These are phyloP conservation scores for Fusarium udum DNA, from an alignment of 2,329 filamentous ascomycete genomes.

Conservation along the genomic window DNA sequence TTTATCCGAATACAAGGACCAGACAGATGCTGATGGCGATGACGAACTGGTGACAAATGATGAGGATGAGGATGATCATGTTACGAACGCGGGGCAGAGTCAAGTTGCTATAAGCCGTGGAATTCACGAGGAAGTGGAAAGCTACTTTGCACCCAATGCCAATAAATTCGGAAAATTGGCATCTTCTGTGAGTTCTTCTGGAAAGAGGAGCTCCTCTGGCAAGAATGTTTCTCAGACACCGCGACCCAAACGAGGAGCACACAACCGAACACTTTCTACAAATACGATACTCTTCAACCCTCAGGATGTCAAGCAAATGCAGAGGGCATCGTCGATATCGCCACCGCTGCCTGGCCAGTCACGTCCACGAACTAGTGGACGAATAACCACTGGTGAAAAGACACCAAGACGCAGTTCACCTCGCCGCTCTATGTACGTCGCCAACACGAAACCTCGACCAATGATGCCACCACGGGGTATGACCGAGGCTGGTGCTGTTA, in stretches of 20 bases:
- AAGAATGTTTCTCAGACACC: slow-evolving; percentile 46
- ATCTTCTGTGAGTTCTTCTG: slow-evolving; percentile 48
- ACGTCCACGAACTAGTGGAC: slow-evolving; percentile 52
- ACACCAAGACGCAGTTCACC: slow-evolving; percentile 59
- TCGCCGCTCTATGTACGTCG: slow-evolving; percentile 54
- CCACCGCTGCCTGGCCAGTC: slow-evolving; percentile 46
- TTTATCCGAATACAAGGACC: slow-evolving; percentile 59
- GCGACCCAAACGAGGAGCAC: slow-evolving; percentile 56
- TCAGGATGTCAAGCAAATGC: slow-evolving; percentile 52
- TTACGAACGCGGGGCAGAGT: slow-evolving; percentile 53
- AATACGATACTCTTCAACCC: slow-evolving; percentile 89
- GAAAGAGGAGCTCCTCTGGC: slow-evolving; percentile 44
- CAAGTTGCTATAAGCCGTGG: slow-evolving; percentile 40
- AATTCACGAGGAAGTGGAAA: slow-evolving; percentile 50
- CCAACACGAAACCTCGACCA: slow-evolving; percentile 65
- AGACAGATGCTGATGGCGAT: slow-evolving; percentile 87
- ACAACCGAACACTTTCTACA: slow-evolving; percentile 79
- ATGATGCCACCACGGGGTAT: slow-evolving; percentile 58
- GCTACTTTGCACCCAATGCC: slow-evolving; percentile 65
- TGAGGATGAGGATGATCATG: slow-evolving; percentile 70
- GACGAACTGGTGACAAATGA: slow-evolving; percentile 89
- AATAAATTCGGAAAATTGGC: slow-evolving; percentile 52
- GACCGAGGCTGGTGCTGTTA: slow-evolving; percentile 49
- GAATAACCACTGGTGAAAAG: slow-evolving; percentile 46
- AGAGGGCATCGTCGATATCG: slow-evolving; percentile 56